phyloP scores from a whole-genome alignment of 2,329 filamentous ascomycete species.

The Mycosphaerella arachidis region DNA sequence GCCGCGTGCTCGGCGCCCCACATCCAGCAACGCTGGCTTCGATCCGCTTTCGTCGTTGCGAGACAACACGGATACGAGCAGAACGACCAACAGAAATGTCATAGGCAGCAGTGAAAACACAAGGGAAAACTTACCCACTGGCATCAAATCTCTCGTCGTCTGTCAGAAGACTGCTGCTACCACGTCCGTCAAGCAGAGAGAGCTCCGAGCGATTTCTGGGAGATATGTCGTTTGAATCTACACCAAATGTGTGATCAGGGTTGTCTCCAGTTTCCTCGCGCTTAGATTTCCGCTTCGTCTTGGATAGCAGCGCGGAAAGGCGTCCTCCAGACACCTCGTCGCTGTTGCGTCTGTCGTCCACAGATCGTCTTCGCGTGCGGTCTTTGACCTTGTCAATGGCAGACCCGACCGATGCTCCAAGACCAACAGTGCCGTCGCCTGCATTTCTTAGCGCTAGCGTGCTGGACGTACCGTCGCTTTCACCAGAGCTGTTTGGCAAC shows the following conservation, averaged over 20 bases:
- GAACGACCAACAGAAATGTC: neutral
- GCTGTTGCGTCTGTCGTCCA: conserved; percentile 38
- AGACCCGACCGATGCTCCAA: conserved; percentile 36
- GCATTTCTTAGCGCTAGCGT: conserved; percentile 15
- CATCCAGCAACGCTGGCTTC: neutral
- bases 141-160: conserved; percentile 48
- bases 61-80: neutral
- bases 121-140: conserved; percentile 29
- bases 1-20: neutral
- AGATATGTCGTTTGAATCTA: conserved; percentile 29
- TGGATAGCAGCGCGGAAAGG: conserved; percentile 46
- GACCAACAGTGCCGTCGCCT: conserved; percentile 8
- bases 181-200: conserved; percentile 42
- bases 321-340: conserved; percentile 39
- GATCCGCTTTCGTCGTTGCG: neutral
- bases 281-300: conserved; percentile 28
- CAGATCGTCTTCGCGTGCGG: conserved; percentile 34
- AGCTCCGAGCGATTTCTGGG: conserved; percentile 23
- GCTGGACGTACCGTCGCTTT: conserved; percentile 22
- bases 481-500: conserved; percentile 23
- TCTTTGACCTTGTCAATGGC: conserved; percentile 38
- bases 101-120: conserved; percentile 1
- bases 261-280: conserved; percentile 8
- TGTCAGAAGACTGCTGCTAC: conserved; percentile 47
- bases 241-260: conserved; percentile 29